Percentiles rank a stretch among this genome's conserved stretches.
Evolutionary conservation across 1,284 basidiomycete genomes (phyloP).

Genomic region (Melanopsichium pennsylvanicum): DNA sequence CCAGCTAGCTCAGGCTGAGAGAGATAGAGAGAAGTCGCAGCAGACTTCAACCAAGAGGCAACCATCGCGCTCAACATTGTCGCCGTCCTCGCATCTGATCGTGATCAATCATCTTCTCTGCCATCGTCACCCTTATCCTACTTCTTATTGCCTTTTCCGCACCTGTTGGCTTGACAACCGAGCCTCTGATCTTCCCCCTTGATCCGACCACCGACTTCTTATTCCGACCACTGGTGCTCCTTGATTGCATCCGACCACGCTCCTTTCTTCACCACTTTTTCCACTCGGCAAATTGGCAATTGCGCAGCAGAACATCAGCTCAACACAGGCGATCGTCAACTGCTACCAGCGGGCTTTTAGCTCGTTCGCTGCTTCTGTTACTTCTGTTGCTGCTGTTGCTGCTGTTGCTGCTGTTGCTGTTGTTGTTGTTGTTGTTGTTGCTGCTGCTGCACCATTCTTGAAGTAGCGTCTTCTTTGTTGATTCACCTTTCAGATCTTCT

Average conservation of each 20-base stretch:
- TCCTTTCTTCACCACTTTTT: constrained; percentile 11
- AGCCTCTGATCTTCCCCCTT: constrained; percentile 36
- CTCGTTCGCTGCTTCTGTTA: constrained; percentile 1
- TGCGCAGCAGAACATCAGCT: constrained; percentile 7
- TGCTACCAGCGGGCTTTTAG: neutral
- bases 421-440: too few relatives aligned
- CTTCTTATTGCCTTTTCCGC: constrained; percentile 1
- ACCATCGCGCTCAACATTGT: neutral
- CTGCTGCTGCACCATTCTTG: too few relatives aligned
- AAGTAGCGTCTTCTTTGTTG: too few relatives aligned
- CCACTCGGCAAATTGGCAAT: neutral
- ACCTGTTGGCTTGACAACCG: constrained; percentile 24
- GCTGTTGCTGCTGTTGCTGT: too few relatives aligned
- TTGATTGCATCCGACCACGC: constrained; percentile 41
- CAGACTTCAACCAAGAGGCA: neutral
- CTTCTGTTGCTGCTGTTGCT: too few relatives aligned
- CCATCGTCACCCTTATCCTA: constrained; percentile 9
- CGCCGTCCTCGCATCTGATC: constrained; percentile 4
- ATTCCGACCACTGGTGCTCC: constrained; percentile 5
- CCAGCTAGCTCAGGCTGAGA: too few relatives aligned
- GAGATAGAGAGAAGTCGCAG: constrained; percentile 7
- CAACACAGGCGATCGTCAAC: neutral
- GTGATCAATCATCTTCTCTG: constrained; percentile 4
- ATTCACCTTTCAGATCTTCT: constrained; percentile 9
- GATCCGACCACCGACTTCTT: neutral